Evolutionary conservation across 1,284 basidiomycete species (phyloP).

Genomic region (Serendipita sp.): DNA sequence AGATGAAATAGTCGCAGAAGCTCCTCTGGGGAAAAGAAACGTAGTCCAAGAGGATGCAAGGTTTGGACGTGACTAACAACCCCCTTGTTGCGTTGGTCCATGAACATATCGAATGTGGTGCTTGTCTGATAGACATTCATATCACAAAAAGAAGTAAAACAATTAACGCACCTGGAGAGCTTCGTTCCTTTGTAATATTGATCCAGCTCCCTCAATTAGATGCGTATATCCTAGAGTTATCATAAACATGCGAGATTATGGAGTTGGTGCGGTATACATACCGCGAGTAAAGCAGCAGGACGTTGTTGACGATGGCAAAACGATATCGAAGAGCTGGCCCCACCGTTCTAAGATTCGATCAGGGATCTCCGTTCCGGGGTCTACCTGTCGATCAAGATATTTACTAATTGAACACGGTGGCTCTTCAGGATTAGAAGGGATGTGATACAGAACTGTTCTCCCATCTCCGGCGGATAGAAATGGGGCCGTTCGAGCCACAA

Average conservation of each 20-base stretch:
- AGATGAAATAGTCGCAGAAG: constrained; percentile 56
- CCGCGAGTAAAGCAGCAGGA: constrained; percentile 70
- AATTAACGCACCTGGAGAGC: constrained; percentile 38
- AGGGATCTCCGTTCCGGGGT: constrained; percentile 26
- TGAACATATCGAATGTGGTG: constrained; percentile 41
- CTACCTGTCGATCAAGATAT: constrained; percentile 34
- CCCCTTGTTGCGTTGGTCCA: constrained; percentile 23
- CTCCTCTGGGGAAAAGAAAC: constrained; percentile 60
- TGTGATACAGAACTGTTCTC: constrained; percentile 13
- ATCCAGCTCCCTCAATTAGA: constrained; percentile 59
- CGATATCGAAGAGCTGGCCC: constrained; percentile 65
- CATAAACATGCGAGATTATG: not conserved
- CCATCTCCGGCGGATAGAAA: constrained; percentile 13
- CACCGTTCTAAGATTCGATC: constrained; percentile 55
- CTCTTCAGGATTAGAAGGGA: constrained; percentile 37
- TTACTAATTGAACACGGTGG: constrained; percentile 20
- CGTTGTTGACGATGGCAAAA: constrained; percentile 42
- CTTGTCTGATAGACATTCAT: constrained; percentile 35
- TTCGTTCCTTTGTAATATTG: constrained; percentile 56
- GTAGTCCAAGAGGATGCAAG: constrained; percentile 40
- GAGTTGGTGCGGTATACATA: constrained; percentile 17
- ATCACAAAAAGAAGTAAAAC: too few relatives aligned
- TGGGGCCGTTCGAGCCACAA: constrained; percentile 44
- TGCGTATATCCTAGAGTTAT: constrained; percentile 47
- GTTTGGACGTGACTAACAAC: constrained; percentile 32